Base-by-base conservation (phyloP, 768 basidiomycete genomes). In the Mycena belliarum region DNA sequence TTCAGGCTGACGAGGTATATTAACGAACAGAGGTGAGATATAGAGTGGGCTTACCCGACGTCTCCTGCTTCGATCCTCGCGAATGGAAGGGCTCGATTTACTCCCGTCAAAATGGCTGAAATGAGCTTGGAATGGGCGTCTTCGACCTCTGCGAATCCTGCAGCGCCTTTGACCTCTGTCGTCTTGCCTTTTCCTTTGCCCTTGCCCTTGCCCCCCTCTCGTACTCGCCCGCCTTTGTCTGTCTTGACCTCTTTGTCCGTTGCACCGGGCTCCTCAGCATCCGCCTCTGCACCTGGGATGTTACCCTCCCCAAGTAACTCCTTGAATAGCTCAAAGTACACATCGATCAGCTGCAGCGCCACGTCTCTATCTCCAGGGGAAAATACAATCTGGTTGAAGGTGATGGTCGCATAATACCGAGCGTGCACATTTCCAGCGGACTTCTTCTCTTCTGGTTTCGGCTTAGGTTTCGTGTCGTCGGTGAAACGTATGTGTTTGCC, bases 271-370 rank as follows among this genome's bases (percentile, higher is more conserved):
- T 64, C 71, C 0, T 47, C 68, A 23, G 67, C 67, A 18, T 72
- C 72, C 23, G 77, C 78, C 0, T 54, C 66, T 0, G 60, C 65
- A 37, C 70, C 70, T 4, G 58, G 46, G 6, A 66, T 58, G 24
- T 73, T 71, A 14, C 75, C 76, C 63, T 90, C 86, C 0, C 91
- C 89, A 3, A 98, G 80, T 11, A 97, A 75, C 65, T 93, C 93
- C 66, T 87, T 80, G 78, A 99, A 99, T 68, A 98, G 81, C 75
- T 95, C 89, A 66, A 98, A 99, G 73, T 98, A 98, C 4, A 95
- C 81, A 49, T 94, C 89, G 20, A 98, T 86, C 59, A 98, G 78
- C 59, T 84, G 81, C 44, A 86, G 73, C 15, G 95, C 89, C 11
- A 94, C 89, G 0, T 84, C 84, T 10, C 82, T 77, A 64, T 97